phyloP scores from a whole-genome alignment of 140 eudicot species.

The Cichorium intybus region DNA sequence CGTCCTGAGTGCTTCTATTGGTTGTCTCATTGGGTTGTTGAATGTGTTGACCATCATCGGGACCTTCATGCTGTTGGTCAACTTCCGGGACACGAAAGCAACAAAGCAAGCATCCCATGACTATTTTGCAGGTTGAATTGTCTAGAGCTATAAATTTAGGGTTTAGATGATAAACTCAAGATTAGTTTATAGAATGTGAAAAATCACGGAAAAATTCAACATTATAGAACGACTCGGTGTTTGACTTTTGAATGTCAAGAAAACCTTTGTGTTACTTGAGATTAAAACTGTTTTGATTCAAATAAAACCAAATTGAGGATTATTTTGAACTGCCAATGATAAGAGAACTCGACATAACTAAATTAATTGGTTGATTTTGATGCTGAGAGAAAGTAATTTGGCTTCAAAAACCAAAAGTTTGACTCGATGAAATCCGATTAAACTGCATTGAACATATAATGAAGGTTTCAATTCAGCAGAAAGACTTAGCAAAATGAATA shows the following conservation, averaged over 20 bases:
- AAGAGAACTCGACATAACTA: background rate
- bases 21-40: background rate
- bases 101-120: slow-evolving; percentile 25
- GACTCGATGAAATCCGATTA: background rate
- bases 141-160: background rate
- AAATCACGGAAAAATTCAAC: background rate
- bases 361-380: background rate
- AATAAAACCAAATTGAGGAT: background rate
- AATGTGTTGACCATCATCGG: background rate
- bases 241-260: background rate
- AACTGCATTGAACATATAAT: background rate
- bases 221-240: background rate
- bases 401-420: background rate
- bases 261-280: background rate
- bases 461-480: background rate
- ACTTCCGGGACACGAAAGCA: slow-evolving; percentile 1
- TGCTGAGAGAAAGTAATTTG: background rate
- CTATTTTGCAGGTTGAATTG: background rate
- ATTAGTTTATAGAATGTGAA: background rate
- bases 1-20: background rate
- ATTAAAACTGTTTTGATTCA: background rate
- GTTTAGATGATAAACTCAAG: background rate
- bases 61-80: background rate
- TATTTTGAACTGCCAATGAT: background rate
- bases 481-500: background rate